Percentiles rank a stretch among this genome's conserved stretches.
These are phyloP conservation scores for Botrytis fragariae DNA, from an alignment of 2,329 filamentous ascomycete species.

Conservation along the genomic window DNA sequence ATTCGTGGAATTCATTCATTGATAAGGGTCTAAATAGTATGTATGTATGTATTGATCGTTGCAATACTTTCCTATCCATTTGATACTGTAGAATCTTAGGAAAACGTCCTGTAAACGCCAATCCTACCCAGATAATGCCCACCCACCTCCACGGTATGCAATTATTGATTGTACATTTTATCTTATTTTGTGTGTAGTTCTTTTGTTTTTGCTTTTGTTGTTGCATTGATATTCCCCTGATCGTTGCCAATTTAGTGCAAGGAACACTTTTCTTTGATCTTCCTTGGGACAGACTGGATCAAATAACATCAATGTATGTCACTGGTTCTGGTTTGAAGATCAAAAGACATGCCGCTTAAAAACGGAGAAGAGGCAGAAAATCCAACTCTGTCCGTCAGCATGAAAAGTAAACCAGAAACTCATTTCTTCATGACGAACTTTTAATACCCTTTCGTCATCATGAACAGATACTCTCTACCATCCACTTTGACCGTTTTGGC, in stretches of 20 bases:
- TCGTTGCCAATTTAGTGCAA: no score
- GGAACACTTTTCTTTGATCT: neutral
- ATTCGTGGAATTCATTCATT: neutral
- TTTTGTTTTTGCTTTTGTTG: neutral
- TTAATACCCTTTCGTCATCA: neutral
- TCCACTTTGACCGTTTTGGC: constrained; percentile 40
- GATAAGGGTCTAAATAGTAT: neutral
- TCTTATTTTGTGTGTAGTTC: neutral
- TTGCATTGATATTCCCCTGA: neutral
- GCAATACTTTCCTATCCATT: neutral
- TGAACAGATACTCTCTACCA: constrained; percentile 24
- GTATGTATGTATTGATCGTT: neutral
- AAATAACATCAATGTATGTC: neutral
- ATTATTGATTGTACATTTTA: constrained; percentile 13
- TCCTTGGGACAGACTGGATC: no score
- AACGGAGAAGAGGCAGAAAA: neutral
- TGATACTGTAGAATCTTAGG: neutral
- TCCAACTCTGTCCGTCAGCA: neutral
- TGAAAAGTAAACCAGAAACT: neutral
- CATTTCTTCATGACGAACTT: neutral
- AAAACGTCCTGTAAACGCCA: neutral
- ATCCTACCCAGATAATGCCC: neutral
- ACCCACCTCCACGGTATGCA: constrained; percentile 3
- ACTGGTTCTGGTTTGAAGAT: neutral
- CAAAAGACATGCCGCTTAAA: neutral